A percentile compares a stretch with the other conserved stretches of the same genome.
phyloP scores from a whole-genome alignment of 768 basidiomycete genomes.

The Ephemerocybe angulata region DNA sequence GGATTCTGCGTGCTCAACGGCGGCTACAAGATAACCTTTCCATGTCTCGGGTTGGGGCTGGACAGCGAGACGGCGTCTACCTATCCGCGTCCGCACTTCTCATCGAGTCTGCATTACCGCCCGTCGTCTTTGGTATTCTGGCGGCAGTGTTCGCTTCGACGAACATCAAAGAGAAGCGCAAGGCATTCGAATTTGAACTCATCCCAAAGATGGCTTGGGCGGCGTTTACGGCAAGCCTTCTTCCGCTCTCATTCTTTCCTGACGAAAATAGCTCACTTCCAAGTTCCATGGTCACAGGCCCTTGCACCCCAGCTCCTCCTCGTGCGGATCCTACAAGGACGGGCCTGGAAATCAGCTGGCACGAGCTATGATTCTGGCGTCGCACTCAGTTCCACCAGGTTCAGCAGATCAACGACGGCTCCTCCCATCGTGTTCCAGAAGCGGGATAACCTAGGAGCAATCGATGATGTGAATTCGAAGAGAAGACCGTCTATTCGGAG shows the following conservation, averaged over 20 bases:
- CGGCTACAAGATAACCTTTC: not conserved
- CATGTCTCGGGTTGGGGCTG: not conserved
- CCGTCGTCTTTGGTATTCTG: not conserved
- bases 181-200: conserved; percentile 1
- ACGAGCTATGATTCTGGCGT: not conserved
- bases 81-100: not conserved
- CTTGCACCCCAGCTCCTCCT: conserved; percentile 3
- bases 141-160: not conserved
- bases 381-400: not conserved
- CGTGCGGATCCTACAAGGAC: conserved; percentile 2
- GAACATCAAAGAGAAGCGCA: not conserved
- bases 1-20: not conserved
- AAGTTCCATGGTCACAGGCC: not conserved
- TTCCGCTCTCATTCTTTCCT: no score
- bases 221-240: conserved; percentile 1
- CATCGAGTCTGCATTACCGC: not conserved
- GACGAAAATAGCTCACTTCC: not conserved
- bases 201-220: conserved; percentile 2
- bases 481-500: not conserved
- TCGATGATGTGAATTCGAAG: not conserved
- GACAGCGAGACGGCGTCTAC: not conserved
- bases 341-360: not conserved
- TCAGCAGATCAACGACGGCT: not conserved
- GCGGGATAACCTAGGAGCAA: not conserved
- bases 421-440: not conserved